Conservation (phyloP, 495 filamentous ascomycete species). For the Xylaria scruposa region DNA sequence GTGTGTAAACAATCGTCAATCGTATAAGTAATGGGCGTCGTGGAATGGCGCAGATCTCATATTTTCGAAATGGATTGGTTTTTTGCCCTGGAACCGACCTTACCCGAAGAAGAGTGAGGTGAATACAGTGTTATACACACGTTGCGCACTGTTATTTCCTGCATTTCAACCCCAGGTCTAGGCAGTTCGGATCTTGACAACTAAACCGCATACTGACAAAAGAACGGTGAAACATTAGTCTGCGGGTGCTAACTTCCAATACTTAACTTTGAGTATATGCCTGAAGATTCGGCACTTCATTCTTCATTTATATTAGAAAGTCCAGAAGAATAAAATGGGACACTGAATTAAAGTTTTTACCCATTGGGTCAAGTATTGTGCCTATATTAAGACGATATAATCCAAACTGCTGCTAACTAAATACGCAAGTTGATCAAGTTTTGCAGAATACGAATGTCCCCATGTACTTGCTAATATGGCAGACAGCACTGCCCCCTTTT, state of each 20-base stretch:
- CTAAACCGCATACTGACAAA: neutral
- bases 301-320: neutral
- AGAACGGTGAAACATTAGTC: neutral
- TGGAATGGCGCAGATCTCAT: neutral
- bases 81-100: neutral
- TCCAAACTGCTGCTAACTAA: neutral
- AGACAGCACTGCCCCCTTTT: conserved; percentile 4
- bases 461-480: neutral
- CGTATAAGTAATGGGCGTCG: neutral
- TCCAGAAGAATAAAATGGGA: neutral
- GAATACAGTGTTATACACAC: neutral
- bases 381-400: neutral
- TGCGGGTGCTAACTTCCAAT: neutral
- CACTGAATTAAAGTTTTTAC: neutral
- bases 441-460: neutral
- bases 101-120: neutral
- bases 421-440: neutral
- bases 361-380: neutral
- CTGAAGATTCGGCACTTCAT: neutral
- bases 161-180: neutral
- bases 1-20: neutral
- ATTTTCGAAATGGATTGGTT: neutral
- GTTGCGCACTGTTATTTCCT: neutral
- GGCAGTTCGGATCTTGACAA: neutral
- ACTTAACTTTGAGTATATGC: neutral